A percentile compares a stretch with the other conserved stretches of the same genome.
Conservation (phyloP, 164 flowering plant species). For the Amborella trichopoda region DNA sequence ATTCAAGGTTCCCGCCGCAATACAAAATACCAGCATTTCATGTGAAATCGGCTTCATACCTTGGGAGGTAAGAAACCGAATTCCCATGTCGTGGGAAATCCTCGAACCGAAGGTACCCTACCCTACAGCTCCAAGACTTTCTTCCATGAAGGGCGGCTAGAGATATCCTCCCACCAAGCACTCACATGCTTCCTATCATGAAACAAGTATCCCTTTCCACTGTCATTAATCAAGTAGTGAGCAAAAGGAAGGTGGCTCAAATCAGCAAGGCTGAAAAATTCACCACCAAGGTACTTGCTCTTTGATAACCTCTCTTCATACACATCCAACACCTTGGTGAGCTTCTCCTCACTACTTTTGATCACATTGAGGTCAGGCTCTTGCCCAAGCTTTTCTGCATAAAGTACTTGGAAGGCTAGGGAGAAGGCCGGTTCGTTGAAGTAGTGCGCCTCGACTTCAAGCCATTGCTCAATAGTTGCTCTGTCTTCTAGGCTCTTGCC, state of each 20-base stretch:
- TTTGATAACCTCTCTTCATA: constrained; percentile 9
- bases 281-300: constrained; percentile 9
- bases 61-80: no score
- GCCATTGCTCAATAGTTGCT: constrained; percentile 3
- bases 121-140: constrained; percentile 9
- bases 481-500: constrained; percentile 3
- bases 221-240: constrained; percentile 11
- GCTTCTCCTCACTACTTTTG: constrained; percentile 4
- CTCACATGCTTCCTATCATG: constrained; percentile 38
- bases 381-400: constrained; percentile 1
- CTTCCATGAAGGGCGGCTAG: constrained; percentile 21
- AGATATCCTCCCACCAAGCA: constrained; percentile 39
- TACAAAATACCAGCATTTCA: no score
- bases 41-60: no score
- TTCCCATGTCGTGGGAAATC: no score
- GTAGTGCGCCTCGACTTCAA: constrained; percentile 7
- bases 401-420: constrained; percentile 2
- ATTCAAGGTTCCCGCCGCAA: no score
- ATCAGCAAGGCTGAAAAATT: constrained; percentile 5
- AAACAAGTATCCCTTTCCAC: constrained; percentile 31
- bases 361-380: not conserved
- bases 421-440: constrained; percentile 5
- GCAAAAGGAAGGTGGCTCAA: constrained; percentile 2
- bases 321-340: constrained; percentile 7
- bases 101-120: no score